Conservation (phyloP, 768 basidiomycete genomes). For the Rubroboletus pulcherrimus region DNA sequence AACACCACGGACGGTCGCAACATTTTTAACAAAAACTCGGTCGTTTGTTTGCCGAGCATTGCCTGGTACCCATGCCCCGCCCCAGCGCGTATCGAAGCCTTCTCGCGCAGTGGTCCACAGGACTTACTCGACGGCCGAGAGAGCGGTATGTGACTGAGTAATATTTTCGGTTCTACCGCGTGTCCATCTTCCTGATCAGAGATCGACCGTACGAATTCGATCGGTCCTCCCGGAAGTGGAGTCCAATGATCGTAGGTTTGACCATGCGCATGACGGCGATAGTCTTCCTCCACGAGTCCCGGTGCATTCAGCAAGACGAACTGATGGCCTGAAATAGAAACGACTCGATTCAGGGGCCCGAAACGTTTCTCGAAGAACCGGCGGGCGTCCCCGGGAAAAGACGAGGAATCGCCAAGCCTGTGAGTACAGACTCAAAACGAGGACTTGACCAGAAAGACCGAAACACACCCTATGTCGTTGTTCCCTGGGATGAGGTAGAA, state of each 20-base stretch:
- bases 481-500: slow-evolving; percentile 75
- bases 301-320: slow-evolving; percentile 74
- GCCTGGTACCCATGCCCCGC: slow-evolving; percentile 83
- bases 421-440: neutral
- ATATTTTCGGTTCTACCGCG: slow-evolving; percentile 37
- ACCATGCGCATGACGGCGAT: slow-evolving; percentile 51
- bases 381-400: slow-evolving; percentile 52
- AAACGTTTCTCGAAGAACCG: slow-evolving; percentile 58
- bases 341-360: slow-evolving; percentile 61
- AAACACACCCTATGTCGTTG: slow-evolving; percentile 65
- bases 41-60: slow-evolving; percentile 76
- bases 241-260: slow-evolving; percentile 53
- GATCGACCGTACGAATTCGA: slow-evolving; percentile 54
- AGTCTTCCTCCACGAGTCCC: slow-evolving; percentile 81
- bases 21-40: slow-evolving; percentile 62
- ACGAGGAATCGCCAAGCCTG: slow-evolving; percentile 53
- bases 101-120: slow-evolving; percentile 78
- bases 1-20: slow-evolving; percentile 69
- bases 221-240: slow-evolving; percentile 48
- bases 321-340: slow-evolving; percentile 64
- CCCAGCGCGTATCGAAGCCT: slow-evolving; percentile 65
- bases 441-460: neutral
- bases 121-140: slow-evolving; percentile 66
- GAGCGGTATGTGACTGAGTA: slow-evolving; percentile 86
- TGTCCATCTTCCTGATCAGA: slow-evolving; percentile 31